Percentiles rank a stretch among this genome's conserved stretches.
Conservation (phyloP, 1,284 basidiomycete genomes). For the Athelia sp. region DNA sequence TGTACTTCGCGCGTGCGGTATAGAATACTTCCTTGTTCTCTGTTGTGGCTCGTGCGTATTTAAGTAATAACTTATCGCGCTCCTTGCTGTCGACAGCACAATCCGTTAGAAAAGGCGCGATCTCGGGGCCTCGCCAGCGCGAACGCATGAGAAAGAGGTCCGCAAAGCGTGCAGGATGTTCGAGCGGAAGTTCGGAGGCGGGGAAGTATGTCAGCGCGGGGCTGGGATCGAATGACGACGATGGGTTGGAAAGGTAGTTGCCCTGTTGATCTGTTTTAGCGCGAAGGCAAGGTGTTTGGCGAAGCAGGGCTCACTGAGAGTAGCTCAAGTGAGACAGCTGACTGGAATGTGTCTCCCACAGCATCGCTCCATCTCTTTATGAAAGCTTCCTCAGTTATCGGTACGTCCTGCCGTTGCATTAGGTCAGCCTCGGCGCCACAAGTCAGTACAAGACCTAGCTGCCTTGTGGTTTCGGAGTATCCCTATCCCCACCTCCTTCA, state of each 20-base stretch:
- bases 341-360: constrained; percentile 73
- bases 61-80: constrained; percentile 79
- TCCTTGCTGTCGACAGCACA: constrained; percentile 81
- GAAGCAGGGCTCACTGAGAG: constrained; percentile 50
- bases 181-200: constrained; percentile 63
- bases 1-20: constrained; percentile 50
- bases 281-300: constrained; percentile 5
- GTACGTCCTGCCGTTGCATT: constrained; percentile 39
- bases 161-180: constrained; percentile 72
- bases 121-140: constrained; percentile 77
- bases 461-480: constrained; percentile 66
- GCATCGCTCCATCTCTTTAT: constrained; percentile 61
- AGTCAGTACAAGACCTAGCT: constrained; percentile 6
- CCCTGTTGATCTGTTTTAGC: constrained; percentile 41
- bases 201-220: constrained; percentile 62
- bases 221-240: constrained; percentile 3
- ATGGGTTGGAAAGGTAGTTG: constrained; percentile 53
- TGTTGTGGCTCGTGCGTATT: constrained; percentile 76
- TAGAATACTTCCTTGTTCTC: constrained; percentile 61
- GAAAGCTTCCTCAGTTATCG: constrained; percentile 52
- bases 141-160: constrained; percentile 79
- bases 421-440: neutral
- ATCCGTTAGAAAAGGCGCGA: constrained; percentile 75
- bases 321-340: constrained; percentile 49
- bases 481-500: constrained; percentile 68